Conservation (phyloP, 2,329 filamentous ascomycete genomes). For the Epichloe amarillans region DNA sequence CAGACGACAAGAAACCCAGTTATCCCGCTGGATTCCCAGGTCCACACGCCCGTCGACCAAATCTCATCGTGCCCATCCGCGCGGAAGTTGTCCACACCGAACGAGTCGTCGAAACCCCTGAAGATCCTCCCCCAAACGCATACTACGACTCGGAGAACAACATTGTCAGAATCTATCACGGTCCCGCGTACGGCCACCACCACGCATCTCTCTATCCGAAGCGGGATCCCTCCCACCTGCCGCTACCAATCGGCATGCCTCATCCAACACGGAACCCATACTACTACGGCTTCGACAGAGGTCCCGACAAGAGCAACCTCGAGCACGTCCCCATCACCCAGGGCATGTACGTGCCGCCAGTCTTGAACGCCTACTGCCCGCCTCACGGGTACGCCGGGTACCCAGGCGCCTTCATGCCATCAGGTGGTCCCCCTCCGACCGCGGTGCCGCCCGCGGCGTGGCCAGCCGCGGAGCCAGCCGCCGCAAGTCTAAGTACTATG, state of each 20-base stretch:
- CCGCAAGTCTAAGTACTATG: not conserved
- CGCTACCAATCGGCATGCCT: constrained; percentile 28
- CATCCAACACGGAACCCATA: constrained; percentile 31
- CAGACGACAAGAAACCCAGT: constrained; percentile 9
- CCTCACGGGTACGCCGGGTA: constrained; percentile 9
- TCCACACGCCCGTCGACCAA: constrained; percentile 24
- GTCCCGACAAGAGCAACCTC: constrained; percentile 6
- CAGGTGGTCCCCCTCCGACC: not conserved
- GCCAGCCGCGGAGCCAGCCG: not conserved
- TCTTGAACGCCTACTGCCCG: constrained; percentile 12
- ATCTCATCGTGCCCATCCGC: constrained; percentile 33
- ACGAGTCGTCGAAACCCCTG: constrained; percentile 36
- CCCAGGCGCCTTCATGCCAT: constrained; percentile 2
- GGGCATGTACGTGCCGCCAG: constrained; percentile 12
- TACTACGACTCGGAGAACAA: constrained; percentile 41
- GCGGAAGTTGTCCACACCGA: constrained; percentile 41
- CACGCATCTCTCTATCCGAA: constrained; percentile 31
- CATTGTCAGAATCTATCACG: constrained; percentile 44
- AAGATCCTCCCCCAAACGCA: constrained; percentile 47
- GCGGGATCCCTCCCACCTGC: constrained; percentile 15
- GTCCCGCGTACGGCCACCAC: constrained; percentile 39
- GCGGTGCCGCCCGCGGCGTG: not conserved
- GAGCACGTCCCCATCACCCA: constrained; percentile 19
- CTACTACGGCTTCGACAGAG: constrained; percentile 24
- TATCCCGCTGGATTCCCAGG: constrained; percentile 17